phyloP scores from a whole-genome alignment of 2,329 filamentous ascomycete species.

The Onygenales sp. region DNA sequence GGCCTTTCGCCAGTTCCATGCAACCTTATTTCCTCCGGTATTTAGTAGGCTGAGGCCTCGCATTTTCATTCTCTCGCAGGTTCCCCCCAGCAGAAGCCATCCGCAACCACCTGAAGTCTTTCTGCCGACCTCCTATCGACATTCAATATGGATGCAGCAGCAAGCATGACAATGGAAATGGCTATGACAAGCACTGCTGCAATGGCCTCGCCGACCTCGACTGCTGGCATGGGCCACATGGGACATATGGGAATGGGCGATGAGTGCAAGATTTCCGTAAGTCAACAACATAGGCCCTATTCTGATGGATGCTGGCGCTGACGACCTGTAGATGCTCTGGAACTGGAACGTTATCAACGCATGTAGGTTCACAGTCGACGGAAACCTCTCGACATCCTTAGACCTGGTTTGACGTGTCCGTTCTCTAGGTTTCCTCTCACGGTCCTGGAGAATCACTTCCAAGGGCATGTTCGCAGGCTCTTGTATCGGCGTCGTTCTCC shows the following conservation, averaged over 20 bases:
- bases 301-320: neutral
- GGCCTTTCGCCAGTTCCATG: too few relatives aligned
- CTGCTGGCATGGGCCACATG: conserved; percentile 4
- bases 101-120: neutral
- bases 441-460: conserved; percentile 60
- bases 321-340: conserved; percentile 58
- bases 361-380: conserved; percentile 27
- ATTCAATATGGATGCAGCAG: neutral
- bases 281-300: conserved; percentile 5
- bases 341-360: conserved; percentile 66
- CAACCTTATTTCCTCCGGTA: too few relatives aligned
- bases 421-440: conserved; percentile 54
- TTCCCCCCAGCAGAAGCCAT: too few relatives aligned
- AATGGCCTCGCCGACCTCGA: conserved; percentile 4
- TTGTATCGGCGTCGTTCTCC: conserved; percentile 67
- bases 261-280: conserved; percentile 24
- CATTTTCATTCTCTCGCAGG: too few relatives aligned
- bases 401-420: neutral
- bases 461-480: conserved; percentile 66
- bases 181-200: neutral
- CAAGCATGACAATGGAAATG: neutral
- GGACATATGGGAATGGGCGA: conserved; percentile 12
- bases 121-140: neutral
- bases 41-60: too few relatives aligned
- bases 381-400: too few relatives aligned